A percentile compares a stretch with the other conserved stretches of the same genome.
Evolutionary conservation across 306 rosid species (phyloP).

Genomic region (Hylodesmum podocarpum): DNA sequence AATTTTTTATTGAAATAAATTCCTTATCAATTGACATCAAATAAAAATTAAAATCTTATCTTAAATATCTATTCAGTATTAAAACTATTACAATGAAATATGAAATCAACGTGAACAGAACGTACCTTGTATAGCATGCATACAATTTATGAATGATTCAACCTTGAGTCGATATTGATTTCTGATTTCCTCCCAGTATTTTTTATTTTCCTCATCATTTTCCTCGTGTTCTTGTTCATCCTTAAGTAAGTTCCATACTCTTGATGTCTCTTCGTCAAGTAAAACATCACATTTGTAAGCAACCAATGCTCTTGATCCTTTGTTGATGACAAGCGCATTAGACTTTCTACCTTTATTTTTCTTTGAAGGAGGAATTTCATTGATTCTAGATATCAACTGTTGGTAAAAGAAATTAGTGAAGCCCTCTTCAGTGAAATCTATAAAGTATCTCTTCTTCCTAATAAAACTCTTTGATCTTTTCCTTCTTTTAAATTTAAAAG

Average conservation of each 20-base stretch:
- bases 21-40: not conserved
- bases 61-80: not conserved
- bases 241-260: constrained; percentile 39
- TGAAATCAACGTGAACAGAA: not conserved
- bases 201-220: constrained; percentile 4
- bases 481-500: not conserved
- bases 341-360: not conserved
- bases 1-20: not conserved
- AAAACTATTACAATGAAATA: not conserved
- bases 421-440: not conserved
- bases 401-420: not conserved
- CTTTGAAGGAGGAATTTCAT: not conserved
- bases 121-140: constrained; percentile 23
- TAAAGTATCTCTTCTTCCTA: not conserved
- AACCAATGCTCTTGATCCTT: not conserved
- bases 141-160: not conserved
- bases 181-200: constrained; percentile 8
- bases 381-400: not conserved
- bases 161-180: not conserved
- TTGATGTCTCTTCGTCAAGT: constrained; percentile 23
- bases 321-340: not conserved
- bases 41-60: not conserved
- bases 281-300: constrained; percentile 15
- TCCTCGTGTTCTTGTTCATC: constrained; percentile 8
- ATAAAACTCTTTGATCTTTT: constrained; percentile 25